These are phyloP conservation scores for Borealophlyctis nickersoniae DNA, from an alignment of 192 early-diverging fungal genomes.

Conservation along the genomic window DNA sequence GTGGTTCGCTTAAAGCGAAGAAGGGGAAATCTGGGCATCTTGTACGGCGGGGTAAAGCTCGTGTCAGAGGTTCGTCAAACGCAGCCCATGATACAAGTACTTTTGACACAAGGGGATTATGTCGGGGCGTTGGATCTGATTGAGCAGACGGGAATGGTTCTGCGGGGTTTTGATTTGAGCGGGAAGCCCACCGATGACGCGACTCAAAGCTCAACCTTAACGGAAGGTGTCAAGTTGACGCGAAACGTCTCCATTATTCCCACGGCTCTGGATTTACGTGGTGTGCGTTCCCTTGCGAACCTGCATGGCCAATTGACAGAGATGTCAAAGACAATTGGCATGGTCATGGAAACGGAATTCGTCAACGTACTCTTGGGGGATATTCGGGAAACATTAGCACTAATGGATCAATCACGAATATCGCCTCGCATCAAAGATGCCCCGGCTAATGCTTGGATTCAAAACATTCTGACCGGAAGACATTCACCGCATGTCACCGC, in stretches of 20 bases:
- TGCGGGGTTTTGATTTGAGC: constrained; percentile 53
- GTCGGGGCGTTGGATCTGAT: constrained; percentile 88
- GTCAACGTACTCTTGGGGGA: constrained; percentile 60
- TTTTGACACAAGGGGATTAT: constrained; percentile 78
- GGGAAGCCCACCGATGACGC: constrained; percentile 3
- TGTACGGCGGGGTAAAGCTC: constrained; percentile 68
- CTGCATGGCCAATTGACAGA: constrained; percentile 61
- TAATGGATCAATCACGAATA: constrained; percentile 38
- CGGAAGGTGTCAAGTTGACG: constrained; percentile 25
- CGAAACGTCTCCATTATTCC: constrained; percentile 25
- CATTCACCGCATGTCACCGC: constrained; percentile 17
- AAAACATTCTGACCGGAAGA: constrained; percentile 34
- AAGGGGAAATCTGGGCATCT: constrained; percentile 63
- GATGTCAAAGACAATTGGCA: constrained; percentile 62
- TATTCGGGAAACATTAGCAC: constrained; percentile 51
- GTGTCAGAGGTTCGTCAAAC: constrained; percentile 75
- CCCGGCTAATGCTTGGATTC: constrained; percentile 27
- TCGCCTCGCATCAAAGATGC: constrained; percentile 24
- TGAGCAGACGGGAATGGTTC: constrained; percentile 64
- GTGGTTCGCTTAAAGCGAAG: constrained; percentile 78
- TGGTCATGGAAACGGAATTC: constrained; percentile 75
- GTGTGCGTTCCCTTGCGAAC: constrained; percentile 56
- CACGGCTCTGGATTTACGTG: constrained; percentile 53
- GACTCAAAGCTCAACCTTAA: constrained; percentile 31
- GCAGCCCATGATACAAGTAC: constrained; percentile 77